phyloP scores from a whole-genome alignment of 257 asterid genomes.

The Fraxinus excelsior region DNA sequence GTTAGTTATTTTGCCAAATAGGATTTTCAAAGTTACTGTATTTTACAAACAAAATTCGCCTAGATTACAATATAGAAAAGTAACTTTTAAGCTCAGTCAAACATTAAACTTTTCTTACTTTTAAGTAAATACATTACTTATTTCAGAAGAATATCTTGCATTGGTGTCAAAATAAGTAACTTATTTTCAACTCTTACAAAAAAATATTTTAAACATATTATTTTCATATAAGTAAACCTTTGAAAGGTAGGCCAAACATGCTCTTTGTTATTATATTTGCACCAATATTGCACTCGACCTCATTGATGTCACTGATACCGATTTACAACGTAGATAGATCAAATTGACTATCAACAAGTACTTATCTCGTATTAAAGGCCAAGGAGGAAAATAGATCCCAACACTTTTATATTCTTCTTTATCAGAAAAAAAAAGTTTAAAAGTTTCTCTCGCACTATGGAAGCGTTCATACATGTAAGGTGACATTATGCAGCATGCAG shows the following conservation, averaged over 20 bases:
- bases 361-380: background rate
- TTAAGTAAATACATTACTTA: too few species aligned
- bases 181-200: too few species aligned
- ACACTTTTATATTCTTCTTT: too few species aligned
- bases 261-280: too few species aligned
- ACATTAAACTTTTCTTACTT: background rate
- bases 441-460: too few species aligned
- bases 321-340: background rate
- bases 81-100: background rate
- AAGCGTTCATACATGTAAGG: slow-evolving; percentile 68
- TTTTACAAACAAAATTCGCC: background rate
- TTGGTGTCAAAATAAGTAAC: too few species aligned
- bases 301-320: background rate
- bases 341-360: background rate
- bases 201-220: too few species aligned
- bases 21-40: background rate
- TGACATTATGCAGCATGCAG: slow-evolving; percentile 88
- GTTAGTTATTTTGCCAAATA: background rate
- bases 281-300: too few species aligned
- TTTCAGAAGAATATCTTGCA: too few species aligned
- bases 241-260: too few species aligned
- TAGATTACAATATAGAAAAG: background rate
- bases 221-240: too few species aligned
- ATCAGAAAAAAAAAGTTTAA: too few species aligned
- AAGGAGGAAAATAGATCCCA: background rate